phyloP scores from a whole-genome alignment of 1,139 yeast species.

The Debaryomycetaceae sp. region DNA sequence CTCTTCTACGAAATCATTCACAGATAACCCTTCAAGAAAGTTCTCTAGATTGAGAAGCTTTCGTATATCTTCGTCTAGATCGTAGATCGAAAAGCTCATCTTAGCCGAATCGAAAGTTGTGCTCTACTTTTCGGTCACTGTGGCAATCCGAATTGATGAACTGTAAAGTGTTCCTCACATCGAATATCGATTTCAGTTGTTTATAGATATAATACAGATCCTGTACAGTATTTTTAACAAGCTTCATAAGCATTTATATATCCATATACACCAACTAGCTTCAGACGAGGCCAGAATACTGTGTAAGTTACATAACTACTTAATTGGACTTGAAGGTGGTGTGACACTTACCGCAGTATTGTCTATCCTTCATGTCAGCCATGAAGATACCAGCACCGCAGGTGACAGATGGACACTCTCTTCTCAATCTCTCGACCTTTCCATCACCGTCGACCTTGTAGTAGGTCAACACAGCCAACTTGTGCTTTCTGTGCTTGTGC shows the following conservation, averaged over 20 bases:
- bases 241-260: not conserved
- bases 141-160: too few relatives aligned
- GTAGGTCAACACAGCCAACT: conserved; percentile 98
- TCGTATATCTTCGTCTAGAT: conserved; percentile 69
- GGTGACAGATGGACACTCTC: conserved; percentile 90
- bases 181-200: not conserved
- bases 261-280: not conserved
- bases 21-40: conserved; percentile 67
- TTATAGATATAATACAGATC: not conserved
- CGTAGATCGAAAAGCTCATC: conserved; percentile 46
- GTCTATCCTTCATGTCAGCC: conserved; percentile 99
- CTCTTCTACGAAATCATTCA: conserved; percentile 80
- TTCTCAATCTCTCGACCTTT: conserved; percentile 97
- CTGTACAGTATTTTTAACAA: not conserved
- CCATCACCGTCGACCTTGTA: conserved; percentile 99
- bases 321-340: conserved; percentile 73
- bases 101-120: not conserved
- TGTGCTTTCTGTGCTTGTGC: conserved; percentile 99
- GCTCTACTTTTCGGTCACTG: not conserved
- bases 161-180: not conserved
- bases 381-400: conserved; percentile 99
- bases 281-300: not conserved
- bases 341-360: conserved; percentile 99
- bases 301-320: conserved; percentile 7
- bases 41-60: conserved; percentile 65